Conservation (phyloP, 371 early-diverging fungal genomes). For the Syncephalastrum monosporum region DNA sequence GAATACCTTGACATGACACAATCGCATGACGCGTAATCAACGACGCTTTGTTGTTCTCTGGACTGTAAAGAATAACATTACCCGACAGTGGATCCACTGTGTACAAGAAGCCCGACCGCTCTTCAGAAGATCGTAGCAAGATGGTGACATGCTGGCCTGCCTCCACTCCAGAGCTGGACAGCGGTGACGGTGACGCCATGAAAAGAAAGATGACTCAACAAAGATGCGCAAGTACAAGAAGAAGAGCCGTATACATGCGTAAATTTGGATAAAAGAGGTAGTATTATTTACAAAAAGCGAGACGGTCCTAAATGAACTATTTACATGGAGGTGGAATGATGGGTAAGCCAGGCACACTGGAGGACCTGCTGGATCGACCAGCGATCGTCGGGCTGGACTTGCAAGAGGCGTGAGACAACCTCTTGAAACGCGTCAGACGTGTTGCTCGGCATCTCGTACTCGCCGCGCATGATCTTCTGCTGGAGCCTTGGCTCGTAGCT, state of each 20-base stretch:
- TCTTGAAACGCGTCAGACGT: constrained; percentile 25
- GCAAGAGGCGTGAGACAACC: constrained; percentile 26
- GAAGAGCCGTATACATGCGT: too few relatives aligned
- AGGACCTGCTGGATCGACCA: constrained; percentile 22
- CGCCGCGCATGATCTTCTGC: constrained; percentile 58
- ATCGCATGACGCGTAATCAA: constrained; percentile 25
- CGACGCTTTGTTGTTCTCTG: constrained; percentile 7
- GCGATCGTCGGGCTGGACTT: constrained; percentile 23
- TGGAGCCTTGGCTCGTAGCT: constrained; percentile 70
- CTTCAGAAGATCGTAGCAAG: background rate
- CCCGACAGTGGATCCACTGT: constrained; percentile 31
- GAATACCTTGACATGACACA: constrained; percentile 13
- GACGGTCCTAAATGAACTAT: too few relatives aligned
- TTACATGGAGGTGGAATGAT: too few relatives aligned
- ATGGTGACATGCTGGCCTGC: too few relatives aligned
- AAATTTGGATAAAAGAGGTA: too few relatives aligned
- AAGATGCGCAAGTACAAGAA: too few relatives aligned
- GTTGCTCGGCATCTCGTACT: constrained; percentile 36
- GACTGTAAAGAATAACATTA: constrained; percentile 22
- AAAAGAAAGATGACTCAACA: too few relatives aligned
- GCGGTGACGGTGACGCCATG: too few relatives aligned
- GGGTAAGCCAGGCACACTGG: constrained; percentile 23
- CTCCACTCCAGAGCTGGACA: too few relatives aligned
- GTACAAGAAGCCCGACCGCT: constrained; percentile 28
- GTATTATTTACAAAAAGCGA: too few relatives aligned